Base-by-base conservation (phyloP, 2,329 filamentous ascomycete genomes). In the Colletotrichum ledebouriae region DNA sequence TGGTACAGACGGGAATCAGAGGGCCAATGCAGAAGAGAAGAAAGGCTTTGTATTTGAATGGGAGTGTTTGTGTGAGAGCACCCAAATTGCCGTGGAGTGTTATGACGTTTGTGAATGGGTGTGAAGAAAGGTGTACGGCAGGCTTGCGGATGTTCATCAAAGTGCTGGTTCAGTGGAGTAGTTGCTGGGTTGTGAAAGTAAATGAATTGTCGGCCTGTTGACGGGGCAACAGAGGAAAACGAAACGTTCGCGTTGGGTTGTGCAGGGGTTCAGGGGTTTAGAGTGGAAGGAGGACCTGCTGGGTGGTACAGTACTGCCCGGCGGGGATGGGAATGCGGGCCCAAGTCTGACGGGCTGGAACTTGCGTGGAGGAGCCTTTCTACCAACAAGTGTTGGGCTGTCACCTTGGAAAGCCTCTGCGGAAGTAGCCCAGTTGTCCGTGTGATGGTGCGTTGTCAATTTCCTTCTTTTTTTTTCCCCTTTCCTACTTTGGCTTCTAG, bases 141-240 rank as follows among this genome's bases (percentile, higher is more conserved):
- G 62, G 56, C 47, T 29, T 29, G 60, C 22, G 11, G 46, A 25
- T 49, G 42, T 13, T 46, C 42, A n/a, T 46, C 6, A 11, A 20
- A 41, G n/a, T 15, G 44, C 15, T 34, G 37, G 34, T 41, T 58
- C 42, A 22, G 66, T 66, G 55, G 66, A 65, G 61, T 33, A 68
- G 66, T 66, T 68, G 66, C 66, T 55, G 62, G 61, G 66, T 34
- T 65, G 55, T 68, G 12, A 11, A 71, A 67, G 69, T 71, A 70
- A 70, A 67, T 59, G 62, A 70, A 70, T 66, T 71, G 70, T 71
- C 50, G 60, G 33, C 25, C 22, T 13, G 69, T 71, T 66, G 69
- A 63, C 67, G 33, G 62, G 69, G 67, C 67, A 71, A 71, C 69
- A 34, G 56, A 13, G 34, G 52, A 50, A 25, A 55, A 42, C 47